Base-by-base conservation (phyloP, 2,329 filamentous ascomycete genomes). In the Coniochaeta ligniaria region DNA sequence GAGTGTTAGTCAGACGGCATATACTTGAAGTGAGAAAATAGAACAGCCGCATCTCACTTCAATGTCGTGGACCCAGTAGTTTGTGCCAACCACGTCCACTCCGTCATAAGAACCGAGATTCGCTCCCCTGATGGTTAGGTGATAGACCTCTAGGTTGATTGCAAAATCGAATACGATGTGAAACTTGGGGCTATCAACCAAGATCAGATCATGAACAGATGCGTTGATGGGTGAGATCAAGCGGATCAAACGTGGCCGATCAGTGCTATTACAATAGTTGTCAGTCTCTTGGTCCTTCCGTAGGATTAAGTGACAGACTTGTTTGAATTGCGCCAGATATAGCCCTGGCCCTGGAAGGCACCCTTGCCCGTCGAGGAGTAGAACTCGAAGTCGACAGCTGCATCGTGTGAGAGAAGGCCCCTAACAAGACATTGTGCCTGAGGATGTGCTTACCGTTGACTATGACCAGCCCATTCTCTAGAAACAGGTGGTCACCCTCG, bases 101-200 rank as follows among this genome's bases (percentile, higher is more conserved):
- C 73, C 73, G 65, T 75, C 73, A 33, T 70, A 73, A 12, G 72
- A 72, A 31, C 73, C 73, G 9, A 74, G 60, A 50, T 74, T 70
- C 1, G 66, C 71, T 1, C 72, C 73, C 1, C 73, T 70, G 38
- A 75, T 68, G 1, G 73, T 75, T 31, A 75, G 59, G 60, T 75
- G 72, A 60, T 75, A 75, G 1, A 64, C 71, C 59, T 75, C 73
- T 12, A 75, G 63, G 52, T 75, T 75, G 9, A 68, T 64, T 2
- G 65, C 72, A 45, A 70, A 68, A 58, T 75, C 70, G 31, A 75
- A 67, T 0, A 75, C 67, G 7, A 74, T 67, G 59, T 75, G 73
- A 59, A 75, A 75, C 26, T 73, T 74, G 1, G 71, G 72, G 26
- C 17, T 24, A 47, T 73, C 69, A 7, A 73, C 67, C 2, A 72